Base-by-base conservation (phyloP, 1,284 basidiomycete genomes). In the Melampsora larici-populina region DNA sequence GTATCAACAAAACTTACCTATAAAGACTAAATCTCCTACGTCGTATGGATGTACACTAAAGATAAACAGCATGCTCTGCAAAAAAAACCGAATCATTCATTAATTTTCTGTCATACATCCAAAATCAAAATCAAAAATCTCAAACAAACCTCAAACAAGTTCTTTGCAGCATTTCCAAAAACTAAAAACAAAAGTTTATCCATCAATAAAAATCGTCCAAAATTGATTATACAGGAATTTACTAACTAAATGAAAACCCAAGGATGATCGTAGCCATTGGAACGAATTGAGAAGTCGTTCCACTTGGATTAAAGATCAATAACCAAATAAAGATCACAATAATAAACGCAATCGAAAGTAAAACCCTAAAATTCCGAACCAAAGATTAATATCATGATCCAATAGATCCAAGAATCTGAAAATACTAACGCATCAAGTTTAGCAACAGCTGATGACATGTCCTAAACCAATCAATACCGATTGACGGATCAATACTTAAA, bases 101-200 rank as follows among this genome's bases (percentile, higher is more conserved):
- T 36, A 49, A 7, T 24, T 18, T 60, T 13, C 2, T 58, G 55
- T 48, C 11, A 24, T 65, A 58, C 46, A 36, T 15, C 49, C 9
- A 36, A 29, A 48, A 13, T 18, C 11, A 49, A 84, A 93, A 92
- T 80, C 92, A 92, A 85, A 93, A 92, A 81, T 91, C 90, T 49
- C 91, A 86, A 88, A 29, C 63, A 29, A 33, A 90, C 91, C 85
- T 92, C 90, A 80, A 93, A 93, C 8, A 93, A 84, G 2, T 89
- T 90, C 81, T 91, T 90, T 9, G 92, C 92, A 8, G 91, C 91
- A 83, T 92, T 89, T 4, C 91, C 91, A 80, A 92, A 93, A 75
- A 83, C 81, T 79, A 81, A 81, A 60, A 40, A 18, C 58, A 31
- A 33, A 9, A 33, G 24, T 21, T 40, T 9, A 26, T 21, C 17